Base-by-base conservation (phyloP, 2,329 filamentous ascomycete genomes). In the Keithomyces neogunnii region DNA sequence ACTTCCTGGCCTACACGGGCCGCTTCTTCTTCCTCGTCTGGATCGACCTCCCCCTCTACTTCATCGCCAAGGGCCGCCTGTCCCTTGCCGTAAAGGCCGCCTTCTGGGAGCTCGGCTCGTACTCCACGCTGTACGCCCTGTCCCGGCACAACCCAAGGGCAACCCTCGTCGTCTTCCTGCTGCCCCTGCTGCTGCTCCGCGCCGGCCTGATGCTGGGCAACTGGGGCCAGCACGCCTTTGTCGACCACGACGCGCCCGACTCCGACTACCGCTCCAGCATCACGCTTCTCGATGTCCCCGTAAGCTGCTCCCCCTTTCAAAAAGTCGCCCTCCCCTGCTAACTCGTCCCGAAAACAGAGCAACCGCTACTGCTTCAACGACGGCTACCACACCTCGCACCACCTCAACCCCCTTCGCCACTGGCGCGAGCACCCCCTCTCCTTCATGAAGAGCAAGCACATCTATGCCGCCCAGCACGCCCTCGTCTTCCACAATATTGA, bases 151-250 rank as follows among this genome's bases (percentile, higher is more conserved):
- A 83, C 63, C 62, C 73, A 26, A 69, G 69, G 2, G 79, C 86
- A 0, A 79, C 85, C 0, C 61, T 80, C 4, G 88, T 85, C 59
- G 81, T 81, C 0, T 76, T 88, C 31, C 59, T 90, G 1, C 62
- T 89, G 1, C 88, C 88, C 0, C 73, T 91, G 26, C 57, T 78
- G 2, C 65, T 85, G 32, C 75, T 91, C 66, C 77, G 88, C 0
- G 59, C 88, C 19, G 87, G 82, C 0, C 66, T 92, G 56, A 92
- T 91, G 88, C 75, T 88, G 5, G 88, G 88, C 1, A 92, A 92
- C 63, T 92, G 86, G 86, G 88, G 86, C 3, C 88, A 92, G 63
- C 88, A 92, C 63, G 87, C 87, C 1, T 84, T 92, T 56, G 86
- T 92, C 5, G 87, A 92, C 59, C 79, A 84, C 26, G 71, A 81